A percentile compares a stretch with the other conserved stretches of the same genome.
phyloP scores from a whole-genome alignment of 306 rosid genomes.

The Trifolium repens region DNA sequence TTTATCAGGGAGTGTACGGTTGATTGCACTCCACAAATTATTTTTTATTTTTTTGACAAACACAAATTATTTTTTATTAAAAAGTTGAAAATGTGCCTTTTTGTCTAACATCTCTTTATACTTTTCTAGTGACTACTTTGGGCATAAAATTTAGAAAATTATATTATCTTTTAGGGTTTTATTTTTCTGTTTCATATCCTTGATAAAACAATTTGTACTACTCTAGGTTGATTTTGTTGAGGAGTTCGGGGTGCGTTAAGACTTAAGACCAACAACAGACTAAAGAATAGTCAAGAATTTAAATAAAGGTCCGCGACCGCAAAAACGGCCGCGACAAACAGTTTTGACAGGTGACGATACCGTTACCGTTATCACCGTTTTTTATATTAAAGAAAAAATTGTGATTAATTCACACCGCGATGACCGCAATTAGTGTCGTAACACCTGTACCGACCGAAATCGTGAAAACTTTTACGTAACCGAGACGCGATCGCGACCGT shows the following conservation, averaged over 20 bases:
- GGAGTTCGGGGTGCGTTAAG: neutral
- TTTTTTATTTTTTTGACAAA: neutral
- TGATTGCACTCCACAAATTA: slow-evolving; percentile 9
- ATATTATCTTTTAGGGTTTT: slow-evolving; percentile 7
- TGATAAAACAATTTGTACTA: neutral
- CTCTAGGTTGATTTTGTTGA: neutral
- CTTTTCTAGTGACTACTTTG: neutral
- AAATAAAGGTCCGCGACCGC: too few relatives aligned
- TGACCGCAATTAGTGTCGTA: too few relatives aligned
- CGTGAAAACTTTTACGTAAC: too few relatives aligned
- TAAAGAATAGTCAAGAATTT: too few relatives aligned
- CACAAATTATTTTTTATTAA: neutral
- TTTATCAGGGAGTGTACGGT: neutral
- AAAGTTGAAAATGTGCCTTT: neutral
- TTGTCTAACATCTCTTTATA: neutral
- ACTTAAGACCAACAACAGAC: neutral
- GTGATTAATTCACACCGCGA: too few relatives aligned
- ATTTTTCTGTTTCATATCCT: neutral
- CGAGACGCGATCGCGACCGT: too few relatives aligned
- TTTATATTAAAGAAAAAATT: too few relatives aligned
- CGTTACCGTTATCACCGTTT: too few relatives aligned
- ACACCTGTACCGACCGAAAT: too few relatives aligned
- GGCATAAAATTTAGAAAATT: neutral
- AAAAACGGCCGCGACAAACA: too few relatives aligned
- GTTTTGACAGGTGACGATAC: too few relatives aligned